These are phyloP conservation scores for Cenchrus americanus DNA, from an alignment of 176 grass and related monocot species.

Conservation along the genomic window DNA sequence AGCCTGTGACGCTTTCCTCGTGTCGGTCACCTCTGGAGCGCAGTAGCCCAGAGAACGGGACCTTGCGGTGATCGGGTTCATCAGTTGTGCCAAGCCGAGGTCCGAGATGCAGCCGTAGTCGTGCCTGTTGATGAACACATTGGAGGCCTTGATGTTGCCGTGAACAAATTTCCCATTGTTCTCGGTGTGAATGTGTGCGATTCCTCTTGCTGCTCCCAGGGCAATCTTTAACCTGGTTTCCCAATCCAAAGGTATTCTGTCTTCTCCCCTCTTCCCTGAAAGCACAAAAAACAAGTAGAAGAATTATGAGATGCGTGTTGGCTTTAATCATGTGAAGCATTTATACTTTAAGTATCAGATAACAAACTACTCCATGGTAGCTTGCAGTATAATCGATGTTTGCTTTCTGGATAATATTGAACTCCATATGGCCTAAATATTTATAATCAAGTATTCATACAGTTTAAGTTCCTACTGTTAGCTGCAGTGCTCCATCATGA, in stretches of 20 bases:
- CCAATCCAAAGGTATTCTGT: constrained; percentile 84
- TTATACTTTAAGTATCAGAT: not conserved
- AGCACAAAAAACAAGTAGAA: not conserved
- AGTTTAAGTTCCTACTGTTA: constrained; percentile 1
- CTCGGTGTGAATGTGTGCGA: constrained; percentile 73
- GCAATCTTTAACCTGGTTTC: constrained; percentile 84
- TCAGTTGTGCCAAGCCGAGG: constrained; percentile 63
- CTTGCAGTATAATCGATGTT: not conserved
- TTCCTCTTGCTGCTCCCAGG: constrained; percentile 82
- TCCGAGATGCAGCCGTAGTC: constrained; percentile 77
- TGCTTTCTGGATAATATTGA: constrained; percentile 11
- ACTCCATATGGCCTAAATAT: constrained; percentile 1
- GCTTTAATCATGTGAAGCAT: not conserved
- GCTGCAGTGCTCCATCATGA: not conserved
- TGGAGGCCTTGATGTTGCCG: constrained; percentile 95
- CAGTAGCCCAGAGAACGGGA: constrained; percentile 83
- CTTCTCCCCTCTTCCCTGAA: constrained; percentile 86
- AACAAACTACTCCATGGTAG: no score
- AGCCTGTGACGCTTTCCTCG: constrained; percentile 71
- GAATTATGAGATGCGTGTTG: not conserved
- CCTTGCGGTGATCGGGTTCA: constrained; percentile 77
- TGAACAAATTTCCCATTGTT: constrained; percentile 95
- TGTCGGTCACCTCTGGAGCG: constrained; percentile 84
- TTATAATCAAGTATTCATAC: not conserved
- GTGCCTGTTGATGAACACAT: constrained; percentile 74